Base-by-base conservation (phyloP, 2,329 filamentous ascomycete genomes). In the Botryosphaeria dothidea region DNA sequence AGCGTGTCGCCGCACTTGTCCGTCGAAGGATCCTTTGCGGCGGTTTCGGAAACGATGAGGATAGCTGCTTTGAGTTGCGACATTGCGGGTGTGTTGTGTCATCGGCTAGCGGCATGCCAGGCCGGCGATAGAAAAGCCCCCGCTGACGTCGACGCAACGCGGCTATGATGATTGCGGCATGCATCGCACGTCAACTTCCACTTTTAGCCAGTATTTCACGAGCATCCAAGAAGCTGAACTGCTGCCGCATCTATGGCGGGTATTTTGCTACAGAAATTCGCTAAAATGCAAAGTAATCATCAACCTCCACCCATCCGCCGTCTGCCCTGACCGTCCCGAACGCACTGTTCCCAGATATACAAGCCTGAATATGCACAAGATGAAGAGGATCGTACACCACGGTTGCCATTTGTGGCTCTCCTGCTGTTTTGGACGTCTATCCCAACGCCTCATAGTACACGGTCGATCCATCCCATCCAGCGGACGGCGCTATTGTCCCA, bases 41-140 rank as follows among this genome's bases (percentile, higher is more conserved):
- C 95, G 5, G 95, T 99, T 58, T 96, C 96, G 1, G 95, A 98
- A 43, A 99, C 85, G 69, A 98, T 85, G 62, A 99, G 84, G 56
- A 99, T 89, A 7, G 90, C 92, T 36, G 89, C 90, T 74, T 82
- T 90, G 13, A 98, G 81, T 29, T 58, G 31, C n/a, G 45, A 54
- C 62, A 64, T 64, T 57, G 51, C 25, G 27, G 38, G 38, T 56
- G n/a, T 46, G 61, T 64, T 54, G 61, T 54, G 61, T 56, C 25
- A 56, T 46, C 29, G 49, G 36, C n/a, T 64, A 21, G 38, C 56
- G 56, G 56, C 17, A 45, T 6, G 13, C 25, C 2, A 17, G 41
- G 11, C 34, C 27, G 49, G 49, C 17, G 8, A 29, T 21, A 52
- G 52, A 41, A 52, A 48, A 27, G 34, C 23, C 51, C 54, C 54